Evolutionary conservation across 2,329 filamentous ascomycete genomes (phyloP).

Genomic region (Sarocladium brachiariae): DNA sequence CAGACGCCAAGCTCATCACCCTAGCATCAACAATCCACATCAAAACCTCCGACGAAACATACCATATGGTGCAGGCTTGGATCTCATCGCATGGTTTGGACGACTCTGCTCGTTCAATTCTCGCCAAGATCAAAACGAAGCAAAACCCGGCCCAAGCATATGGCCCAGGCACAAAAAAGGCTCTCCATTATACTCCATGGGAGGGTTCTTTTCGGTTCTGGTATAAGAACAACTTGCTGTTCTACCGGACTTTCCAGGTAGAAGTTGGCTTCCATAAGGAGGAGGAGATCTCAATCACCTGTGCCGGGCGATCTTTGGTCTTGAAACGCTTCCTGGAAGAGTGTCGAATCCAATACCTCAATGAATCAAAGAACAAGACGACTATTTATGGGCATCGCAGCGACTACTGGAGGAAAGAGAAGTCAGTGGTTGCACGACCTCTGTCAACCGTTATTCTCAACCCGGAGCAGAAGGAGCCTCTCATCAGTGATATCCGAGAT

Average conservation of each 20-base stretch:
- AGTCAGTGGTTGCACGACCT: constrained; percentile 15
- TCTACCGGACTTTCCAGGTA: constrained; percentile 10
- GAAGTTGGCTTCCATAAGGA: constrained; percentile 15
- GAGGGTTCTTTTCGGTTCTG: constrained; percentile 12
- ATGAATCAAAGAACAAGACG: constrained; percentile 21
- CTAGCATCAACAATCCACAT: constrained; percentile 13
- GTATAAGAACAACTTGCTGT: constrained; percentile 13
- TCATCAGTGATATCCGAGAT: constrained; percentile 26
- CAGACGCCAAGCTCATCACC: not conserved
- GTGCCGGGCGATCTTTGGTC: constrained; percentile 16
- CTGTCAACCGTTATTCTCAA: constrained; percentile 16
- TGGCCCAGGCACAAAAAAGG: constrained; percentile 11
- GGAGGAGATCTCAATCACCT: constrained; percentile 19
- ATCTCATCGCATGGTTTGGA: constrained; percentile 13
- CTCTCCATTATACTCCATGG: constrained; percentile 12
- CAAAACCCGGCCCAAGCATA: not conserved
- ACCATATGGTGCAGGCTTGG: constrained; percentile 14
- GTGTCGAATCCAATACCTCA: constrained; percentile 22
- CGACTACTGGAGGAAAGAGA: constrained; percentile 18
- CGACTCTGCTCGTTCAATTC: constrained; percentile 14
- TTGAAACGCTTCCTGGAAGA: constrained; percentile 24
- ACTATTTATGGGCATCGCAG: constrained; percentile 22
- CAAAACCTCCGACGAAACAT: constrained; percentile 8
- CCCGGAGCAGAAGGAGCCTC: constrained; percentile 12
- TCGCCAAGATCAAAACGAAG: constrained; percentile 7